Evolutionary conservation across 2,329 filamentous ascomycete genomes (phyloP), one percentile per base, ranked within the genome.

Genomic region (Ramularia collo-cygni): DNA sequence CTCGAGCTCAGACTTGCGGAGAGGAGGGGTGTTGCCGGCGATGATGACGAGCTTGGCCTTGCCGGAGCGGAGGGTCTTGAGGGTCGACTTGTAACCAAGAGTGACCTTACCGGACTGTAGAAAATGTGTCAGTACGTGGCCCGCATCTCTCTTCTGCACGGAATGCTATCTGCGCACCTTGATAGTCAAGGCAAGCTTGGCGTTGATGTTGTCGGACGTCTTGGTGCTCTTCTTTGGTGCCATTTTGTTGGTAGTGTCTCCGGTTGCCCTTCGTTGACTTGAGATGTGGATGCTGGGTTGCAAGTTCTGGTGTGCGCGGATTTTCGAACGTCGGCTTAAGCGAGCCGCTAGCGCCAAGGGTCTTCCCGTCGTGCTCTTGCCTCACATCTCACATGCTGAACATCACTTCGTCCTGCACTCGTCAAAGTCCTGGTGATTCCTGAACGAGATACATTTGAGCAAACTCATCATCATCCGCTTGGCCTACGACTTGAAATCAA

Each of bases 31-130:
- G 79, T 98, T 96, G 73, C 85, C 88, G 59, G 83, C 67, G 66
- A 94, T 93, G 73, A 94, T 88, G 69, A 96, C 86, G 57, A 95
- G 81, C 85, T 96, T 96, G 70, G 92, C 92, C 83, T 95, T 96
- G 71, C 90, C 89, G 58, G 81, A 84, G 64, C 90, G 85, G 60
- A 96, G 84, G 58, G 76, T 76, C 84, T 96, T 94, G 65, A 92
- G 77, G 64, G 77, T 90, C 51, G 80, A 85, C 74, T 90, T 89
- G 79, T 90, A 90, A 62, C 88, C 88, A 55, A 94, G 78, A 53
- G 79, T 88, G 75, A 95, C 87, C 77, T 65, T 66, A 56, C 58
- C 61, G 58, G 65, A 69, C 58, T 60, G 50, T 63, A 57, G 49
- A 45, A 38, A 29, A 37, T 17, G 6, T 4, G 46, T 52, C 44